Evolutionary conservation across 2,329 filamentous ascomycete genomes (phyloP).

Genomic region (Ramichloridium luteum): DNA sequence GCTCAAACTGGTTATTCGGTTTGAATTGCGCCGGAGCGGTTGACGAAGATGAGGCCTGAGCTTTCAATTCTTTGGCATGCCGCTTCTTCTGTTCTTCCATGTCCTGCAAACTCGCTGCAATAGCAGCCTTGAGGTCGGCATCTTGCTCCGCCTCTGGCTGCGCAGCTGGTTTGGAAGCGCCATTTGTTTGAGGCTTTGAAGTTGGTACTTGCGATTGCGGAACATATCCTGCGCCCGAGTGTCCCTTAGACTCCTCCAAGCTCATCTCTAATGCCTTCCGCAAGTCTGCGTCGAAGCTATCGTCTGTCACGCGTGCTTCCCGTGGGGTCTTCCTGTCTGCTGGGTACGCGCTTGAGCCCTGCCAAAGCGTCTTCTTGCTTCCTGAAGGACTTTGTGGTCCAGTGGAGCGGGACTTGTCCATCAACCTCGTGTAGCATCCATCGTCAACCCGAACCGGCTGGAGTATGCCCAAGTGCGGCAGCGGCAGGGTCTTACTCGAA

Average conservation of each 20-base stretch:
- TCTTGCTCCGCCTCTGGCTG: constrained; percentile 55
- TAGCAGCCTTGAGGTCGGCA: constrained; percentile 83
- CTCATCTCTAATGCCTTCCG: constrained; percentile 95
- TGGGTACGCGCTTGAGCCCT: constrained; percentile 31
- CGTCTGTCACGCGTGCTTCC: constrained; percentile 57
- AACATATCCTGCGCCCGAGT: constrained; percentile 57
- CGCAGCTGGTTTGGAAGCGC: constrained; percentile 17
- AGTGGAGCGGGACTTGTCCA: constrained; percentile 50
- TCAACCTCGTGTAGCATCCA: constrained; percentile 83
- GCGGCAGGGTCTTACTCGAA: constrained; percentile 73
- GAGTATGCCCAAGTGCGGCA: constrained; percentile 86
- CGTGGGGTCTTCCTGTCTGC: constrained; percentile 67
- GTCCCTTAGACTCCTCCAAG: constrained; percentile 75
- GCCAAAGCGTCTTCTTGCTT: constrained; percentile 44
- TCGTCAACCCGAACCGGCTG: constrained; percentile 90
- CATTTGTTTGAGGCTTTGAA: constrained; percentile 22
- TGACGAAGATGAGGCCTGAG: constrained; percentile 44
- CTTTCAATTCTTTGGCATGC: constrained; percentile 71
- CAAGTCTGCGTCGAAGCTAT: constrained; percentile 87
- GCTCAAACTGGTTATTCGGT: constrained; percentile 86
- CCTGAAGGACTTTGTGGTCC: constrained; percentile 18
- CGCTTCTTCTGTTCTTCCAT: constrained; percentile 97
- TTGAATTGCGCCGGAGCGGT: constrained; percentile 42
- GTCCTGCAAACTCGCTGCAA: constrained; percentile 84
- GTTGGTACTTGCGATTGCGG: constrained; percentile 37